phyloP scores from a whole-genome alignment of 2,329 filamentous ascomycete species.

The Aspergillaceae sp. region DNA sequence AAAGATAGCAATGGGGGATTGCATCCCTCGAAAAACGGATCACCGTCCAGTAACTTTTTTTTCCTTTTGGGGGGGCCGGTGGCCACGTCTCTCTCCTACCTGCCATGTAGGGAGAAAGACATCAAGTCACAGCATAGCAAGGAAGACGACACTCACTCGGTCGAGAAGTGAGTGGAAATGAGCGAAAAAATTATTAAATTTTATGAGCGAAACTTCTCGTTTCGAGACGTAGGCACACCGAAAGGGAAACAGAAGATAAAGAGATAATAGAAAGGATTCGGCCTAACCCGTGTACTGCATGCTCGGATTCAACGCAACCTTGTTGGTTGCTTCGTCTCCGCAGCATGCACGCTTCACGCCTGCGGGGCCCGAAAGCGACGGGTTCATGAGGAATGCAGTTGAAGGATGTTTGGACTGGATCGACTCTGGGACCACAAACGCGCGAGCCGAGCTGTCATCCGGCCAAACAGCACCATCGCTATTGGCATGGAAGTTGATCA shows the following conservation, averaged over 20 bases:
- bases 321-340: conserved; percentile 26
- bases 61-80: conserved; percentile 1
- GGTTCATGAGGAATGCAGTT: conserved; percentile 10
- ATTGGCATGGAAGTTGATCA: conserved; percentile 23
- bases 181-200: too few species aligned
- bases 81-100: too few species aligned
- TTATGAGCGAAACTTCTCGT: too few species aligned
- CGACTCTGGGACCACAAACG: conserved; percentile 22
- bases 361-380: conserved; percentile 25
- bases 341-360: conserved; percentile 36
- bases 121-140: too few species aligned
- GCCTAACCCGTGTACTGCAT: conserved; percentile 21
- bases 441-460: conserved; percentile 24
- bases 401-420: conserved; percentile 7
- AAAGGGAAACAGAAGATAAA: conserved; percentile 2
- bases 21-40: conserved; percentile 10
- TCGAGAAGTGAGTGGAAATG: too few species aligned
- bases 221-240: conserved; percentile 3
- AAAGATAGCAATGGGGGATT: conserved; percentile 12
- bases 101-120: too few species aligned
- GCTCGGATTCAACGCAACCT: conserved; percentile 27
- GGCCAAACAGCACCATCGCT: conserved; percentile 19
- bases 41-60: conserved; percentile 11
- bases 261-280: conserved; percentile 8
- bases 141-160: too few species aligned